A percentile compares a stretch with the other conserved stretches of the same genome.
These are phyloP conservation scores for Penicillium sp. DNA, from an alignment of 2,329 filamentous ascomycete genomes.

Conservation along the genomic window DNA sequence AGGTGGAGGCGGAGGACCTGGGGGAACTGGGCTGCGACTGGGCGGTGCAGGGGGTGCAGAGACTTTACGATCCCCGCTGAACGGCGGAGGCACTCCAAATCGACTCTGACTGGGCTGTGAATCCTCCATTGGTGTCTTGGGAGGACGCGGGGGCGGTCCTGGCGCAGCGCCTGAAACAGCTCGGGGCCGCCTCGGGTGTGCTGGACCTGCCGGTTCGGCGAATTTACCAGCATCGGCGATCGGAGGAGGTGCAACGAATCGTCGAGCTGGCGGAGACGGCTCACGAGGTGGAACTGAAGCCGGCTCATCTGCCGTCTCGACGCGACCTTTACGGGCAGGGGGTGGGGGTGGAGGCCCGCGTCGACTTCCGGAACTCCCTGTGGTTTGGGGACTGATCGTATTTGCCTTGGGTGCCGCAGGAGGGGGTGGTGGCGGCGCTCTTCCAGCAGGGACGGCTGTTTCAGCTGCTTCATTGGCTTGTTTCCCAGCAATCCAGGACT, in stretches of 20 bases:
- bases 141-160: constrained; percentile 61
- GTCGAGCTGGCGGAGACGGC: constrained; percentile 57
- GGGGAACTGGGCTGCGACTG: constrained; percentile 55
- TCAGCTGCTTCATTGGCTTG: constrained; percentile 45
- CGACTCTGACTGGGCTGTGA: constrained; percentile 45
- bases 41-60: constrained; percentile 68
- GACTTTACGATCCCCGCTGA: constrained; percentile 59
- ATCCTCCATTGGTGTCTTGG: constrained; percentile 67
- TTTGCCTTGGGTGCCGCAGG: constrained; percentile 42
- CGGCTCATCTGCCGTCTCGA: constrained; percentile 52
- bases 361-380: constrained; percentile 49
- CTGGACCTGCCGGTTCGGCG: constrained; percentile 52
- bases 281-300: constrained; percentile 60
- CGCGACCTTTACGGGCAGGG: constrained; percentile 44
- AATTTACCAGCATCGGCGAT: constrained; percentile 86
- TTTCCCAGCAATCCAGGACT: constrained; percentile 60
- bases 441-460: constrained; percentile 36
- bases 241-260: constrained; percentile 80
- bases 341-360: constrained; percentile 59
- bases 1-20: constrained; percentile 63
- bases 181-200: constrained; percentile 46
- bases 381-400: constrained; percentile 57
- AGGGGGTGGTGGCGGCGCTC: constrained; percentile 57
- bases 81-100: constrained; percentile 76
- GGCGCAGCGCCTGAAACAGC: constrained; percentile 49